Evolutionary conservation across 2,329 filamentous ascomycete species (phyloP).

Genomic region (Lecanoromycetidae sp.): DNA sequence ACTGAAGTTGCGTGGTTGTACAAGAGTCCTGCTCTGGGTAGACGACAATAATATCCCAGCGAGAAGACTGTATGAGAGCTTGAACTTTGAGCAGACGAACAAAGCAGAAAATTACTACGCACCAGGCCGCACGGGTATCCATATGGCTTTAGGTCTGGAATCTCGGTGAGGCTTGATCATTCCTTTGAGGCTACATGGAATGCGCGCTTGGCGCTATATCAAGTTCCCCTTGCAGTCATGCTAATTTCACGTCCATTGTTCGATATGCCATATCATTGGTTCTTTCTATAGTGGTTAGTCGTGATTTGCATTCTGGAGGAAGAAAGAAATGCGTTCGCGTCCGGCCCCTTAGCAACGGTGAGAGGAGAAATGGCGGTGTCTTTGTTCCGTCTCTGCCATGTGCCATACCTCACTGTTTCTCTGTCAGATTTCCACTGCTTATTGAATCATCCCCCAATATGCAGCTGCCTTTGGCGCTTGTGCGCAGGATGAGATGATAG

Average conservation of each 20-base stretch:
- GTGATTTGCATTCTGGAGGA: slow-evolving; percentile 8
- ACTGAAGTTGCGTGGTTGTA: slow-evolving; percentile 36
- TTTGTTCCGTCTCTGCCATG: neutral
- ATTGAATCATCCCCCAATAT: neutral
- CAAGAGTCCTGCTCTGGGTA: slow-evolving; percentile 40
- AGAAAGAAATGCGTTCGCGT: slow-evolving; percentile 9
- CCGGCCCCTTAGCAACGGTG: neutral
- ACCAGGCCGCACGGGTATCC: slow-evolving; percentile 35
- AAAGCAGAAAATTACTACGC: slow-evolving; percentile 39
- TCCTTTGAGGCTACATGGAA: slow-evolving; percentile 2
- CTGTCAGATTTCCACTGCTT: neutral
- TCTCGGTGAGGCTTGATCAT: slow-evolving; percentile 24
- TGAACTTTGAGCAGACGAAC: slow-evolving; percentile 37
- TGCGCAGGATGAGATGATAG: neutral
- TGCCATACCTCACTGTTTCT: neutral
- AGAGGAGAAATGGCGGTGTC: neutral
- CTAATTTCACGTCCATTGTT: neutral
- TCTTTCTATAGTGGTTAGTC: neutral
- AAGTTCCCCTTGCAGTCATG: slow-evolving; percentile 4
- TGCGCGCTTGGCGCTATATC: slow-evolving; percentile 1
- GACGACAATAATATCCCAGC: slow-evolving; percentile 36
- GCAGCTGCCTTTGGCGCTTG: neutral
- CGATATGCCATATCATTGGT: neutral
- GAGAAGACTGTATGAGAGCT: slow-evolving; percentile 33
- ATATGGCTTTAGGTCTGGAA: slow-evolving; percentile 36